These are phyloP conservation scores for Haplosporangium sp. DNA, from an alignment of 371 early-diverging fungal genomes.

Conservation along the genomic window DNA sequence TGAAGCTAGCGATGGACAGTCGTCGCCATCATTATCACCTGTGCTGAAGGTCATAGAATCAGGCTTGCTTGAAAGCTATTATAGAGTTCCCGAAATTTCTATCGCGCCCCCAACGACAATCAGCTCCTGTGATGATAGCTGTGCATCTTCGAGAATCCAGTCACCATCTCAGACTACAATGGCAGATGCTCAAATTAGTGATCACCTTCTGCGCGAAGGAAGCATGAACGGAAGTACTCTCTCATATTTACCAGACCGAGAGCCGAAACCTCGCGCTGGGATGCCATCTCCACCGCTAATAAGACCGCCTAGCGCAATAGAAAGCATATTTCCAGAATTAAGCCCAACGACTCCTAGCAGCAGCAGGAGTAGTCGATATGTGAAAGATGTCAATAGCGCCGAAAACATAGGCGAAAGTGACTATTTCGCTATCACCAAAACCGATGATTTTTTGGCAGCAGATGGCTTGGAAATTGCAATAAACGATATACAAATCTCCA, in stretches of 20 bases:
- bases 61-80: background rate
- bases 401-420: background rate
- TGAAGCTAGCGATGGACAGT: background rate
- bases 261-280: background rate
- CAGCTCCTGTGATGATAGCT: conserved; percentile 9
- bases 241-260: background rate
- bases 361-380: background rate
- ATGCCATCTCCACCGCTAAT: background rate
- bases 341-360: background rate
- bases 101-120: conserved; percentile 30
- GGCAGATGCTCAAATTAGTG: conserved; percentile 1
- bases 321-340: conserved; percentile 21
- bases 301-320: conserved; percentile 17
- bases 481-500: background rate
- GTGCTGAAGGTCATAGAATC: background rate
- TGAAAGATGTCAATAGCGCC: background rate
- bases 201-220: background rate
- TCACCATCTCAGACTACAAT: background rate
- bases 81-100: conserved; percentile 14
- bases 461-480: background rate
- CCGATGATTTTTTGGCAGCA: background rate
- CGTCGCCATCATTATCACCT: background rate
- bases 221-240: background rate
- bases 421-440: background rate
- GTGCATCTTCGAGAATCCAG: background rate